Conservation (phyloP, 768 basidiomycete species). For the Dentipellis fragilis region DNA sequence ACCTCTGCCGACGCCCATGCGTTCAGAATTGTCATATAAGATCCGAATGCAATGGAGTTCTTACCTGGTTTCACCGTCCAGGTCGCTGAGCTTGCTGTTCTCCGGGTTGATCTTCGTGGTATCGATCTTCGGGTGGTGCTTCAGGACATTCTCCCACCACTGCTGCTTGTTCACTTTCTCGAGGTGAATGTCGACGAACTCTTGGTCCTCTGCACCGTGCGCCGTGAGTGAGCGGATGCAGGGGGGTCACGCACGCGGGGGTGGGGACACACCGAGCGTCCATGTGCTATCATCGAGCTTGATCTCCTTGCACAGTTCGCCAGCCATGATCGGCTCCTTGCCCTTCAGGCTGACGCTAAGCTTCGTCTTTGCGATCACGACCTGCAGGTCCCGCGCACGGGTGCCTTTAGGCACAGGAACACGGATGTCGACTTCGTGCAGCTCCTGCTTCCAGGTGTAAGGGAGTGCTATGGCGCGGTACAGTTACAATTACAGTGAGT, state of each 20-base stretch:
- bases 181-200: constrained; percentile 62
- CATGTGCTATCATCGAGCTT: constrained; percentile 96
- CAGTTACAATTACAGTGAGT: constrained; percentile 2
- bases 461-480: constrained; percentile 75
- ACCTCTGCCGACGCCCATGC: constrained; percentile 38
- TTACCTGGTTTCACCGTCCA: constrained; percentile 90
- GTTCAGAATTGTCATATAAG: not conserved
- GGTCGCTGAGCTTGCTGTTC: constrained; percentile 91
- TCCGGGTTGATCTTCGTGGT: constrained; percentile 92
- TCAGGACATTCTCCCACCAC: constrained; percentile 98
- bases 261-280: constrained; percentile 52
- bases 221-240: not conserved
- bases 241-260: not conserved
- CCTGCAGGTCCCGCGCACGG: constrained; percentile 60
- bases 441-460: constrained; percentile 85
- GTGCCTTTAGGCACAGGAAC: constrained; percentile 86
- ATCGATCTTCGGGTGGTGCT: constrained; percentile 93
- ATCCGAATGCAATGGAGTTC: constrained; percentile 3
- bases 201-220: constrained; percentile 57
- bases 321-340: constrained; percentile 75
- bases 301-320: constrained; percentile 87
- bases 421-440: constrained; percentile 76
- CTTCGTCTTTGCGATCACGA: constrained; percentile 73
- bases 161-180: constrained; percentile 82
- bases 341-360: constrained; percentile 81